These are phyloP conservation scores for Yarrowia sp. DNA, from an alignment of 805 yeast genomes.

Conservation along the genomic window DNA sequence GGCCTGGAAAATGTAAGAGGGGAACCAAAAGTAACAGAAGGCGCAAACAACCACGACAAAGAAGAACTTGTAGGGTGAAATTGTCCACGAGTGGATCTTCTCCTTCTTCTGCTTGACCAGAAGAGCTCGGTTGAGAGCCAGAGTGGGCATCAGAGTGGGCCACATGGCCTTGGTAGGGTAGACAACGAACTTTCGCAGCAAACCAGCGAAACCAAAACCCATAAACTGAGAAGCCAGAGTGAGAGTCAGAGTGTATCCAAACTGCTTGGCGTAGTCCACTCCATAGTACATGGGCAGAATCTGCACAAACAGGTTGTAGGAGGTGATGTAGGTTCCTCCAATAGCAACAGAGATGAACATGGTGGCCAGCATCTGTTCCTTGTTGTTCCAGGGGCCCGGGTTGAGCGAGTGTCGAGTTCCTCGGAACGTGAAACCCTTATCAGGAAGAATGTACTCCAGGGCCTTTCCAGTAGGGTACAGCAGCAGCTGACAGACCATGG, in stretches of 20 bases:
- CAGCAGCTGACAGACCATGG: conserved; percentile 46
- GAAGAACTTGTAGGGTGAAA: conserved; percentile 55
- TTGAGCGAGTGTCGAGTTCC: conserved; percentile 48
- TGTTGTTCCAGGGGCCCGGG: conserved; percentile 62
- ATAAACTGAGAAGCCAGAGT: conserved; percentile 51
- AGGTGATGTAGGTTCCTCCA: conserved; percentile 31
- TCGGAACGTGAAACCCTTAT: conserved; percentile 43
- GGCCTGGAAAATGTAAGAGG: conserved; percentile 63
- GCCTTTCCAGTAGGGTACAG: conserved; percentile 58
- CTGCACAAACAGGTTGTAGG: conserved; percentile 33
- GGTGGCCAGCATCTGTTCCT: conserved; percentile 65
- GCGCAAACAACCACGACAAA: conserved; percentile 43
- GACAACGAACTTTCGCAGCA: conserved; percentile 50
- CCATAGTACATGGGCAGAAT: conserved; percentile 38
- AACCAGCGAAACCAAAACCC: conserved; percentile 56
- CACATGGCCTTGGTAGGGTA: conserved; percentile 48
- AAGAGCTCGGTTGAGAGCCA: conserved; percentile 52
- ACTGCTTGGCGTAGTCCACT: conserved; percentile 38
- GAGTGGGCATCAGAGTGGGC: conserved; percentile 57
- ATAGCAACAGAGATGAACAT: conserved; percentile 41
- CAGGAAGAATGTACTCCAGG: conserved; percentile 45
- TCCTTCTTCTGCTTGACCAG: conserved; percentile 29
- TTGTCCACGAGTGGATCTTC: conserved; percentile 57
- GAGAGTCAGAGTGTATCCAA: conserved; percentile 48
- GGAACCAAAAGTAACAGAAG: conserved; percentile 65